Evolutionary conservation across 2,329 filamentous ascomycete species (phyloP), one percentile per base, ranked within the genome.

Genomic region (Penicillium crustosum): DNA sequence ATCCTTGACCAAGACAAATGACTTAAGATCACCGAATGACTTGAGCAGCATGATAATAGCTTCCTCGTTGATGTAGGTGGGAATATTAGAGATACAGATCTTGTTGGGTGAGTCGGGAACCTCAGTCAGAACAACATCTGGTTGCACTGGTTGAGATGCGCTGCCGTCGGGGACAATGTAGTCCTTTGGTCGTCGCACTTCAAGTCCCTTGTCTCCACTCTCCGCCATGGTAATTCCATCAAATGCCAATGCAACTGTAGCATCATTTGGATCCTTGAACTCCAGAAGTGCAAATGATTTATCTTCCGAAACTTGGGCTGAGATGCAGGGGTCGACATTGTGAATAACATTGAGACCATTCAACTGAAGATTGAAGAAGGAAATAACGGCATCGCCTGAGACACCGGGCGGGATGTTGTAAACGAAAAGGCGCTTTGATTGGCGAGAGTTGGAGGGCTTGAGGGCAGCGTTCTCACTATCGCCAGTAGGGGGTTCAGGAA

Each of bases 31-130:
- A 62, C 94, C 94, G 75, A 99, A 97, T 0, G 92, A 89, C 31
- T 89, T 88, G 7, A 99, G 81, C 21, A 99, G 84, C 78, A 97
- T 94, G 41, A 88, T 89, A 8, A 97, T 90, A 68, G 97, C 92
- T 56, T 96, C 92, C 57, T 97, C 94, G 2, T 86, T 89, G 47
- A 99, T 86, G 74, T 94, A 96, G 0, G 84, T 77, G 0, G 94
- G 93, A 55, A 99, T 89, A 71, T 96, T 95, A 49, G 90, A 86
- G 65, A 99, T 88, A 75, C 91, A 91, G 65, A 99, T 89, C 81
- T 99, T 99, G 81, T 96, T 92, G 19, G 92, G 89, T 3, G 91
- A 95, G 72, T 99, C 94, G 10, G 92, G 86, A 17, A 99, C 94
- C 21, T 90, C 79, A 61, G 83, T 89, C 2, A 91, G 90, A 38